Evolutionary conservation across 495 filamentous ascomycete species (phyloP).

Genomic region (Hypomontagnella monticulosa): DNA sequence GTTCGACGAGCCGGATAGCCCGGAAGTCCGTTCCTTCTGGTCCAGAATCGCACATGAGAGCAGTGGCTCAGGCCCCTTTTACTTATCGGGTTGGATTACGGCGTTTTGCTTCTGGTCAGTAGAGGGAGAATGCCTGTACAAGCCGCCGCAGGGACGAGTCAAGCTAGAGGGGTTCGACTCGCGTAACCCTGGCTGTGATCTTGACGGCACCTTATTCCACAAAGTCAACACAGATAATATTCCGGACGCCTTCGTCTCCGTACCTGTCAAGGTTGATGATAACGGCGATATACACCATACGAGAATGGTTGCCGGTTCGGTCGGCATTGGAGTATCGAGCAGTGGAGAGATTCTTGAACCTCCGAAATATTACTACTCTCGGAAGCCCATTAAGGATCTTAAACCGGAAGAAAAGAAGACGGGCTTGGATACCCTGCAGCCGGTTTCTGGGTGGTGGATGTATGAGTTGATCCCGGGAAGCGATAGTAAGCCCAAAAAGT

Average conservation of each 20-base stretch:
- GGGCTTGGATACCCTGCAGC: constrained; percentile 1
- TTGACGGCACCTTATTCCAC: constrained; percentile 7
- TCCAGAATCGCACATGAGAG: background rate
- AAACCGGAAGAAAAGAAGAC: background rate
- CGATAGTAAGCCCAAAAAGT: too few species aligned
- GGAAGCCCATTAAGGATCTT: too few species aligned
- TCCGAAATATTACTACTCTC: too few species aligned
- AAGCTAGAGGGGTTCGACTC: too few species aligned
- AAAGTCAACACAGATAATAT: background rate
- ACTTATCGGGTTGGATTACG: constrained; percentile 51
- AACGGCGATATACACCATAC: background rate
- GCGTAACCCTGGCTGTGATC: background rate
- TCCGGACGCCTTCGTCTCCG: background rate
- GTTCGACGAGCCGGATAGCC: constrained; percentile 3
- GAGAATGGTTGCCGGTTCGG: background rate
- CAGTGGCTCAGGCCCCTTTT: constrained; percentile 23
- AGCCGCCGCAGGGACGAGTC: background rate
- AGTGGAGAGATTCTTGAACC: background rate
- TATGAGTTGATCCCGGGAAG: background rate
- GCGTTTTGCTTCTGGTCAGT: constrained; percentile 33
- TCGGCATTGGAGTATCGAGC: background rate
- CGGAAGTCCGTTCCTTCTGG: constrained; percentile 13
- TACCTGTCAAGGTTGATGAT: background rate
- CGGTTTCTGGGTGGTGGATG: constrained; percentile 7
- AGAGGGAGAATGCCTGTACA: background rate